Conservation (phyloP, 192 early-diverging fungal genomes). For the Linnemannia elongata region DNA sequence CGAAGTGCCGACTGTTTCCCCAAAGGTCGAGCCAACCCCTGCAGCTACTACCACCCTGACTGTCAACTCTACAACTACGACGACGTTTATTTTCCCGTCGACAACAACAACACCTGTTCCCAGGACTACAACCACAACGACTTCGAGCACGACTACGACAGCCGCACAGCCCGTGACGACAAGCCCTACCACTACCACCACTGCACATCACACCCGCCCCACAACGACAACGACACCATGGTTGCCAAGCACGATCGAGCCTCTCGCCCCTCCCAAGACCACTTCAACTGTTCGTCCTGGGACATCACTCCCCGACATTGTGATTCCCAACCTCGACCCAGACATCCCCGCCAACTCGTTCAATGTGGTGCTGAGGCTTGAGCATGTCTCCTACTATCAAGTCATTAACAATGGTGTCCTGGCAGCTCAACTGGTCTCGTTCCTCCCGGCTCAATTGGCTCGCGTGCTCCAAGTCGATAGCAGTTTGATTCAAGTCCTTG, state of each 20-base stretch:
- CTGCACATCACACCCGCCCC: constrained; percentile 1
- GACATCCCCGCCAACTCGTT: constrained; percentile 28
- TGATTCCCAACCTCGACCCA: constrained; percentile 42
- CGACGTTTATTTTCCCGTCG: not conserved
- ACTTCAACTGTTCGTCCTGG: constrained; percentile 20
- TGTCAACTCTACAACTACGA: not conserved
- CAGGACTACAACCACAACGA: not conserved
- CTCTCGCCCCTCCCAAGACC: constrained; percentile 25
- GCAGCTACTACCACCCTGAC: not conserved
- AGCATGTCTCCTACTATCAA: constrained; percentile 46
- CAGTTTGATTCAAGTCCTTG: constrained; percentile 28
- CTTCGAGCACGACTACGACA: not conserved
- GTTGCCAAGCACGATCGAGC: constrained; percentile 42
- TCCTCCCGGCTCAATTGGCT: constrained; percentile 34
- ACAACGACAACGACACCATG: constrained; percentile 32
- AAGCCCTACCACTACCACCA: not conserved
- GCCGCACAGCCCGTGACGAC: not conserved
- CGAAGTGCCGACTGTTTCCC: not conserved
- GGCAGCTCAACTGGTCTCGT: constrained; percentile 47
- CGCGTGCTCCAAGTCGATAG: constrained; percentile 6
- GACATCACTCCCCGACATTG: constrained; percentile 41
- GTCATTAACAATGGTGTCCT: constrained; percentile 51
- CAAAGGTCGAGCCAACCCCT: not conserved
- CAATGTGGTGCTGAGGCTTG: constrained; percentile 32
- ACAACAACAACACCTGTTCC: not conserved